phyloP scores from a whole-genome alignment of 1,284 basidiomycete species.

The Apiotrichum laibachii region DNA sequence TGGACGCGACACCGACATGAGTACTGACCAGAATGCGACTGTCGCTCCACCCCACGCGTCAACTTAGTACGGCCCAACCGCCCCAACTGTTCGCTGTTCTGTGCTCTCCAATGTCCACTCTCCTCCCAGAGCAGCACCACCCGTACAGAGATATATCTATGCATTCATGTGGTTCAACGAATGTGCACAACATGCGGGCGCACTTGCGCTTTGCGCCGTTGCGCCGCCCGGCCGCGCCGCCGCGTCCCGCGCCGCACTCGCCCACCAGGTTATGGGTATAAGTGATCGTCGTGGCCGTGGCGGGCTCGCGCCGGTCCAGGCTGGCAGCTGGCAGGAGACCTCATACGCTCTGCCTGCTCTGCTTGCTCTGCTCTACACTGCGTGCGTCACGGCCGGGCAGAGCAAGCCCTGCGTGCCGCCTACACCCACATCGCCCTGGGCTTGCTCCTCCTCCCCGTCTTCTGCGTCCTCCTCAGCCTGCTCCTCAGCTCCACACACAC shows the following conservation, averaged over 20 bases:
- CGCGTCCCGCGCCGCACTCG: background rate
- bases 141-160: constrained; percentile 8
- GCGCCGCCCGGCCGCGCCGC: background rate
- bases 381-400: no score
- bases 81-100: background rate
- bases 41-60: no score
- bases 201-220: background rate
- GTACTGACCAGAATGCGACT: no score
- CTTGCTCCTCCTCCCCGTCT: background rate
- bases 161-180: constrained; percentile 1
- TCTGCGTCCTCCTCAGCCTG: background rate
- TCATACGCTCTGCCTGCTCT: no score
- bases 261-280: no score
- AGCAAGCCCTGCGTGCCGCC: no score
- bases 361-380: no score
- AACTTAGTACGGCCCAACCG: no score
- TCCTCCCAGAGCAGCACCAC: background rate
- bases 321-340: no score
- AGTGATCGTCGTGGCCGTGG: no score
- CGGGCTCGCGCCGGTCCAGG: no score
- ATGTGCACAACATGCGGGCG: constrained; percentile 1
- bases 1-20: no score
- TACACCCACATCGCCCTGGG: background rate
- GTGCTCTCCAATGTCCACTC: background rate
- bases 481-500: background rate